A percentile compares a stretch with the other conserved stretches of the same genome.
Evolutionary conservation across 2,329 filamentous ascomycete genomes (phyloP).

Genomic region (Allantophomopsis cytisporea): DNA sequence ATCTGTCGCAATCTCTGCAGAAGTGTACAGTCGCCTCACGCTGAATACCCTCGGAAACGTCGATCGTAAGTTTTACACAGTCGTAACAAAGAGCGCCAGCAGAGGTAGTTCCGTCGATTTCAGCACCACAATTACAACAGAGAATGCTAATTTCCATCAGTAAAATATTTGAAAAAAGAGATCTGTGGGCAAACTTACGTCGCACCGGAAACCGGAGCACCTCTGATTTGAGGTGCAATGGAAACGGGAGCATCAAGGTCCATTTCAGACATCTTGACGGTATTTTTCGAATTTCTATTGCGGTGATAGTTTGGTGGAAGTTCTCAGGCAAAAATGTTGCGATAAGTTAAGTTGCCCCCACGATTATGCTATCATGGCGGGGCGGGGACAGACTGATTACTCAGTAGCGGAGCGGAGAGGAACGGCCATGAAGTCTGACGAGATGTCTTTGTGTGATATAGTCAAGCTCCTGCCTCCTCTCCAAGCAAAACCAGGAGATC

Average conservation of each 20-base stretch:
- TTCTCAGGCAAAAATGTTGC: constrained; percentile 1
- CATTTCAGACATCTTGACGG: constrained; percentile 38
- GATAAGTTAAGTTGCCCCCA: background rate
- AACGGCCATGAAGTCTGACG: no score
- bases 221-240: constrained; percentile 23
- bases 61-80: constrained; percentile 87
- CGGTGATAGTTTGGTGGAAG: constrained; percentile 1
- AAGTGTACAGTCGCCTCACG: constrained; percentile 82
- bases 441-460: no score
- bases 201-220: constrained; percentile 23
- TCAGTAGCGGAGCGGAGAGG: no score
- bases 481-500: no score
- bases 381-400: no score
- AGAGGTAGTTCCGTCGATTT: constrained; percentile 81
- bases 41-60: constrained; percentile 84
- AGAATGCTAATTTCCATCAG: constrained; percentile 50
- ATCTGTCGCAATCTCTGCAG: constrained; percentile 90
- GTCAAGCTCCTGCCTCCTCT: no score
- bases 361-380: no score
- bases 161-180: constrained; percentile 8
- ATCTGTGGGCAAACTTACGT: constrained; percentile 29
- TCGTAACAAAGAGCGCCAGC: constrained; percentile 88
- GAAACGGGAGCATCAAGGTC: constrained; percentile 41
- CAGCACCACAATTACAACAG: constrained; percentile 93
- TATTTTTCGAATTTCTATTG: constrained; percentile 1